These are phyloP conservation scores for Fusarium miscanthi DNA, from an alignment of 2,329 filamentous ascomycete genomes.

Conservation along the genomic window DNA sequence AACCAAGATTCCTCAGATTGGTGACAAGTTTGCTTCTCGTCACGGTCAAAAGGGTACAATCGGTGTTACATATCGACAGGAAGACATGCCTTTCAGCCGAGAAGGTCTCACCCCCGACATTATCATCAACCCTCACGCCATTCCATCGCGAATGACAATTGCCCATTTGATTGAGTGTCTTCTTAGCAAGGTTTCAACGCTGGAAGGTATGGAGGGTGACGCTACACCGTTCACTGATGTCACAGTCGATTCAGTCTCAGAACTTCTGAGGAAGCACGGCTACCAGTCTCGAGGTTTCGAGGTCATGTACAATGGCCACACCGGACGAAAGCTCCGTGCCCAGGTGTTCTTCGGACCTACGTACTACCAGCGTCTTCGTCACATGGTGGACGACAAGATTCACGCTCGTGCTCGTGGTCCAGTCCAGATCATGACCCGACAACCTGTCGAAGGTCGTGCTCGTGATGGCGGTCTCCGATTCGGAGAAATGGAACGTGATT, in stretches of 20 bases:
- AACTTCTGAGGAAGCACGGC: slow-evolving; percentile 85
- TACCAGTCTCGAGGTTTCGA: slow-evolving; percentile 98
- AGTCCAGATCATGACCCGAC: slow-evolving; percentile 95
- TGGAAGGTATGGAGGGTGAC: slow-evolving; percentile 95
- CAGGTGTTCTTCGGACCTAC: slow-evolving; percentile 98
- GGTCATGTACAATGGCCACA: slow-evolving; percentile 99
- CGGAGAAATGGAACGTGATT: slow-evolving; percentile 99
- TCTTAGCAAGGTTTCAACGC: slow-evolving; percentile 92
- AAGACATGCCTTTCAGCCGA: slow-evolving; percentile 97
- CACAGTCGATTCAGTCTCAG: slow-evolving; percentile 92
- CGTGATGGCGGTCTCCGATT: slow-evolving; percentile 98
- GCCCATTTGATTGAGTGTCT: slow-evolving; percentile 99
- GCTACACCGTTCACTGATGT: slow-evolving; percentile 98
- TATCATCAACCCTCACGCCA: slow-evolving; percentile 99
- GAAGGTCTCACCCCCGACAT: slow-evolving; percentile 94
- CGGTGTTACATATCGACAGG: slow-evolving; percentile 96
- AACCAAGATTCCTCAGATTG: slow-evolving; percentile 98
- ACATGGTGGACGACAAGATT: slow-evolving; percentile 99
- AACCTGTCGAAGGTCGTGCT: slow-evolving; percentile 98
- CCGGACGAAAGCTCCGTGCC: slow-evolving; percentile 89
- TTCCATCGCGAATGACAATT: slow-evolving; percentile 99
- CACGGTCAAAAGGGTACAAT: slow-evolving; percentile 99
- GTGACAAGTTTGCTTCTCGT: slow-evolving; percentile 98
- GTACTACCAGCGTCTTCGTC: slow-evolving; percentile 97
- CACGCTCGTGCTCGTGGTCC: slow-evolving; percentile 97